Evolutionary conservation across 2,329 filamentous ascomycete species (phyloP).

Genomic region (Xylariaceae sp.): DNA sequence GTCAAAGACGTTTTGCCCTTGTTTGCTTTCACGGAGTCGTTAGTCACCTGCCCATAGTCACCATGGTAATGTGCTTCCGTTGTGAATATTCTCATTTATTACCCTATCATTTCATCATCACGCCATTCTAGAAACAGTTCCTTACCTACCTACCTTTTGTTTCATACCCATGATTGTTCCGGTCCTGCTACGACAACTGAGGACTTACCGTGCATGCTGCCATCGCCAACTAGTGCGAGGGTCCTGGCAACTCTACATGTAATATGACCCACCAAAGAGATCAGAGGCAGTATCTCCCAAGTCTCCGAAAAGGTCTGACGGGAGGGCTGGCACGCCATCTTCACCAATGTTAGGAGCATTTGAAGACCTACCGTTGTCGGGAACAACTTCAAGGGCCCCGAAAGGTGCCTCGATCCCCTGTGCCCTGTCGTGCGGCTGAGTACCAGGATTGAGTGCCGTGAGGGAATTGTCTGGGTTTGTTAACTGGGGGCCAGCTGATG

Average conservation of each 20-base stretch:
- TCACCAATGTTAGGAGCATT: background rate
- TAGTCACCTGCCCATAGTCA: no score
- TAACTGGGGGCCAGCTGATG: background rate
- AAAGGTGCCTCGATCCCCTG: background rate
- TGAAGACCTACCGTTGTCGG: background rate
- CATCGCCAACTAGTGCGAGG: background rate
- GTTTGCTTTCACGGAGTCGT: no score
- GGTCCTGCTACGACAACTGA: no score
- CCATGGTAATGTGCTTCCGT: no score
- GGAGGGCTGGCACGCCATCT: background rate
- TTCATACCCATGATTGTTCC: no score
- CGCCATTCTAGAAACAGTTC: no score
- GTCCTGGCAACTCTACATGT: background rate
- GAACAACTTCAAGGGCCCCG: background rate
- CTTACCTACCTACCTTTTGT: no score
- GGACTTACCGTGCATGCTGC: background rate
- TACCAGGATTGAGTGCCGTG: background rate
- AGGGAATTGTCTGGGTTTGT: no score
- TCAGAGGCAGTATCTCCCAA: background rate
- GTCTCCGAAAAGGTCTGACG: background rate
- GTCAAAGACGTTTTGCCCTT: no score
- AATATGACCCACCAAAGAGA: background rate
- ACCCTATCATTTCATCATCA: no score
- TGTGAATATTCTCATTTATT: no score
- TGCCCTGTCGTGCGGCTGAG: background rate